These are phyloP conservation scores for Golubevia sp. DNA, from an alignment of 1,284 basidiomycete species.

Conservation along the genomic window DNA sequence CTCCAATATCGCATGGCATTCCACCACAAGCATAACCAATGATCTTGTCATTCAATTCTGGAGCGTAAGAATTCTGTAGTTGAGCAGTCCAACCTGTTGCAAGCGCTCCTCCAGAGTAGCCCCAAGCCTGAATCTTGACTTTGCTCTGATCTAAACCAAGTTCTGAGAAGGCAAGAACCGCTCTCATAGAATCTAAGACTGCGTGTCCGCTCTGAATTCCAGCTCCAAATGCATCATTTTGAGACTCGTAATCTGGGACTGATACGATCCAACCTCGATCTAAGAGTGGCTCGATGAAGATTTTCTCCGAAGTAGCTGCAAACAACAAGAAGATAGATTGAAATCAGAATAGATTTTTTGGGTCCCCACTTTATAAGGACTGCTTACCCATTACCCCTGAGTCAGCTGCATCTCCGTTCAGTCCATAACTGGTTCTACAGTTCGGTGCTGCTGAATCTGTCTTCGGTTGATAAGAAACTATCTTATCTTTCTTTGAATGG, in stretches of 20 bases:
- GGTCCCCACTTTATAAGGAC: too few relatives aligned
- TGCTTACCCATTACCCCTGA: not conserved
- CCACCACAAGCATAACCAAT: slow-evolving; percentile 45
- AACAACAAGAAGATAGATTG: slow-evolving; percentile 4
- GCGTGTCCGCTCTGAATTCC: slow-evolving; percentile 36
- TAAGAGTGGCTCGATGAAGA: slow-evolving; percentile 37
- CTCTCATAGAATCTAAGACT: slow-evolving; percentile 40
- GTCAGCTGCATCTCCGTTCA: slow-evolving; percentile 21
- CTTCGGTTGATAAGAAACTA: slow-evolving; percentile 23
- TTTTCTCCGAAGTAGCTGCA: slow-evolving; percentile 31
- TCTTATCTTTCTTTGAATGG: slow-evolving; percentile 14
- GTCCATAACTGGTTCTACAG: slow-evolving; percentile 27
- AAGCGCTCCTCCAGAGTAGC: slow-evolving; percentile 53
- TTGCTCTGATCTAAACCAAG: slow-evolving; percentile 17
- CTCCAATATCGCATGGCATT: slow-evolving; percentile 33
- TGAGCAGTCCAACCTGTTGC: slow-evolving; percentile 43
- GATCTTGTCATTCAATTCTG: slow-evolving; percentile 22
- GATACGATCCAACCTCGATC: slow-evolving; percentile 40
- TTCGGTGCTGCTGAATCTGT: slow-evolving; percentile 24
- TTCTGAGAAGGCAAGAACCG: slow-evolving; percentile 26
- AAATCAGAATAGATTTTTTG: too few relatives aligned
- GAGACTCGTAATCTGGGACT: slow-evolving; percentile 46
- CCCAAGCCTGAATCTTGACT: slow-evolving; percentile 33
- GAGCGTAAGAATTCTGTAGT: slow-evolving; percentile 1
- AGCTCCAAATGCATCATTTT: slow-evolving; percentile 41